These are phyloP conservation scores for Dactylonectria macrodidyma DNA, from an alignment of 2,329 filamentous ascomycete species.

Conservation along the genomic window DNA sequence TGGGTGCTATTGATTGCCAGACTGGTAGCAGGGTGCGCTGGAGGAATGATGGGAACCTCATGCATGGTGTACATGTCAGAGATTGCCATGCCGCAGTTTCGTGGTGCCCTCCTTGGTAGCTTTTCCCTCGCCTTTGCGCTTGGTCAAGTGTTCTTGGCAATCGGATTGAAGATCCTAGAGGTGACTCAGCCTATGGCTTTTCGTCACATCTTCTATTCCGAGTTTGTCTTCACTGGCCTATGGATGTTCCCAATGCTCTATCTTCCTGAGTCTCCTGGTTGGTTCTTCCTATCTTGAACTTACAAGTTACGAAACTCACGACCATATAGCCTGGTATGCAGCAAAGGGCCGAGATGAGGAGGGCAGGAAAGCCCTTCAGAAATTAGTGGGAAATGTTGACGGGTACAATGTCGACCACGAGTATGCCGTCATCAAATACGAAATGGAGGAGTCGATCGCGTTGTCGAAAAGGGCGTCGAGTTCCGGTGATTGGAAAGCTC, in stretches of 20 bases:
- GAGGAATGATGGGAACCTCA: too few species aligned
- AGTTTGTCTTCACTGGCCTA: conserved; percentile 30
- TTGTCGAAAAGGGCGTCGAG: conserved; percentile 10
- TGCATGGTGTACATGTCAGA: too few species aligned
- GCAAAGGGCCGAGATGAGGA: conserved; percentile 29
- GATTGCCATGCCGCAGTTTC: too few species aligned
- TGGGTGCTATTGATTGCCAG: too few species aligned
- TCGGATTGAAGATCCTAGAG: conserved; percentile 24
- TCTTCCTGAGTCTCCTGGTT: conserved; percentile 31
- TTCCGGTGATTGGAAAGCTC: conserved; percentile 25
- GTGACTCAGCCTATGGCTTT: conserved; percentile 23
- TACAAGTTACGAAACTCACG: neutral
- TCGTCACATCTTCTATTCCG: conserved; percentile 29
- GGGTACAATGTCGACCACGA: conserved; percentile 39
- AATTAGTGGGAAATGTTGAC: conserved; percentile 24
- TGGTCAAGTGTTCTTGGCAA: conserved; percentile 1
- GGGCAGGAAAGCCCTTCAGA: conserved; percentile 34
- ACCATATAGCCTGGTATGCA: conserved; percentile 18
- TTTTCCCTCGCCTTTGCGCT: too few species aligned
- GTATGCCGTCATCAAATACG: conserved; percentile 39
- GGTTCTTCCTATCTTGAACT: neutral
- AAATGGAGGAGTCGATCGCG: conserved; percentile 29
- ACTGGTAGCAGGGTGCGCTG: too few species aligned
- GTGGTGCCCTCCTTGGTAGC: too few species aligned
- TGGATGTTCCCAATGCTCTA: conserved; percentile 30